Percentiles rank a stretch among this genome's conserved stretches.
These are phyloP conservation scores for Citropsis articulata DNA, from an alignment of 345 rosid genomes.

Conservation along the genomic window DNA sequence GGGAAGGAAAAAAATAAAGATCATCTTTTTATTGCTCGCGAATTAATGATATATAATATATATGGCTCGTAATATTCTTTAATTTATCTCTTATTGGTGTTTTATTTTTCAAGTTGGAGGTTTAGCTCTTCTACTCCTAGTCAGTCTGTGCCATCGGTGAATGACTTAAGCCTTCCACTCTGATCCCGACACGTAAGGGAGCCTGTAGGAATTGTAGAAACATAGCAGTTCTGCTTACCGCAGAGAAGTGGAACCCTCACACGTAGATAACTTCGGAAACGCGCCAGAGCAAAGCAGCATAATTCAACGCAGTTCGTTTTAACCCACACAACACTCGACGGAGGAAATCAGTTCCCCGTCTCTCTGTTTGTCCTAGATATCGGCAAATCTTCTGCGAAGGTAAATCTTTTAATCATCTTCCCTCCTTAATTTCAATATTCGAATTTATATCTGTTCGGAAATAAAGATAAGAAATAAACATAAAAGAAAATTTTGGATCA, in stretches of 20 bases:
- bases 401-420: neutral
- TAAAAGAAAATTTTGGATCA: neutral
- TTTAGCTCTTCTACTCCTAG: neutral
- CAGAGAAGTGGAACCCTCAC: neutral
- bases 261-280: neutral
- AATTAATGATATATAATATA: neutral
- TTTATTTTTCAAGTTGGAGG: neutral
- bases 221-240: neutral
- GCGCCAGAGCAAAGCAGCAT: neutral
- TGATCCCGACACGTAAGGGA: neutral
- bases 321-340: constrained; percentile 1
- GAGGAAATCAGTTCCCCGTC: neutral
- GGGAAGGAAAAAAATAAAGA: too few species aligned
- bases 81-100: neutral
- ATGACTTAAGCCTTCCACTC: neutral
- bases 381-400: neutral
- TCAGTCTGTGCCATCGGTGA: neutral
- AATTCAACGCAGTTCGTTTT: neutral
- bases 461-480: neutral
- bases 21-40: neutral
- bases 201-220: neutral
- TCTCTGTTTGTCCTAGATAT: neutral
- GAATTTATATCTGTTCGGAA: neutral
- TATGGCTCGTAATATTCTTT: neutral
- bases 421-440: neutral